Conservation (phyloP, 495 filamentous ascomycete genomes). For the Penicillium cosmopolitanum region DNA sequence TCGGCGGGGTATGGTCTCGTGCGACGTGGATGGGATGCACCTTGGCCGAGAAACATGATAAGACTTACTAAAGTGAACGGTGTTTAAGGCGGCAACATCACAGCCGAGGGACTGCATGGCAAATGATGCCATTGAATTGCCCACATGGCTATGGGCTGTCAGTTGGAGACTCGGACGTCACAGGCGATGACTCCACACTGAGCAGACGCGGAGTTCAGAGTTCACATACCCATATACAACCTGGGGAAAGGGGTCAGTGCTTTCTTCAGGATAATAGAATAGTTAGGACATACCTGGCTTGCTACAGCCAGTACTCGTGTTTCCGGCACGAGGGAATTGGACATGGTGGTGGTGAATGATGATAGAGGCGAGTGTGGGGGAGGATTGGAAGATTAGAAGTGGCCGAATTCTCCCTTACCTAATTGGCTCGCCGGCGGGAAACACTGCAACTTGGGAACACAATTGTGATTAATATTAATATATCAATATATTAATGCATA, state of each 20-base stretch:
- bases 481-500: no score
- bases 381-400: not conserved
- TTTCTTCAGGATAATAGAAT: conserved; percentile 8
- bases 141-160: conserved; percentile 73
- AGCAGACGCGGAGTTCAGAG: conserved; percentile 10
- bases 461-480: not conserved
- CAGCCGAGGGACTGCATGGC: conserved; percentile 91
- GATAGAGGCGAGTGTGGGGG: conserved; percentile 12
- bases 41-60: not conserved
- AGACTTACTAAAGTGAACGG: conserved; percentile 85
- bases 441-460: not conserved
- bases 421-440: conserved; percentile 22
- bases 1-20: not conserved
- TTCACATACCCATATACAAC: conserved; percentile 75
- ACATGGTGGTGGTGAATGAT: conserved; percentile 30
- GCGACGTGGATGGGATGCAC: not conserved
- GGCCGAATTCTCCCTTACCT: conserved; percentile 25
- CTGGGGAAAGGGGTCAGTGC: conserved; percentile 45
- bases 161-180: conserved; percentile 16
- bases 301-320: conserved; percentile 90
- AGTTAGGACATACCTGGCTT: conserved; percentile 81
- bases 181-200: conserved; percentile 12
- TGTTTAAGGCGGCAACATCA: conserved; percentile 91
- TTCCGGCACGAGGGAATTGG: conserved; percentile 66
- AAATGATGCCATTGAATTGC: conserved; percentile 92